Evolutionary conservation across 1,284 basidiomycete species (phyloP), one percentile per base, ranked within the genome.

Genomic region (Malassezia cuniculi): DNA sequence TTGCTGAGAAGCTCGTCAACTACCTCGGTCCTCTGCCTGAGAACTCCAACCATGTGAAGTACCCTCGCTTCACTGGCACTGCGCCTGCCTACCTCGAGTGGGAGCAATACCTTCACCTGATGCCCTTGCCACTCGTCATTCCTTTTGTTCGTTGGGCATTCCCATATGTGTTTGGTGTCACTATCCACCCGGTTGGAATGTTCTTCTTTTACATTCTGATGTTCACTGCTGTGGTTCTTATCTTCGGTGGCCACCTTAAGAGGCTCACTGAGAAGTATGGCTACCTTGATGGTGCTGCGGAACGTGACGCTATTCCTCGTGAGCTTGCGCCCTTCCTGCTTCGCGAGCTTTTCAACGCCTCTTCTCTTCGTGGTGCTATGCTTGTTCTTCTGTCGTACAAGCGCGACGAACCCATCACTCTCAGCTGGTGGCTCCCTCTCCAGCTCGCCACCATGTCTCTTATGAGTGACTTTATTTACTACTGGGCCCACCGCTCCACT

Each of bases 401-500:
- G 34, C 49, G 44, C 3, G 21, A 47, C 18, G 42, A 44, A 19
- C 43, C 43, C 3, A 36, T 53, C 11, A 34, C 19, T 5, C 18
- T 61, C 10, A 48, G 42, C 16, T 34, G 37, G 1, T 55, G 48
- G 52, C 27, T 61, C 28, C 48, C 52, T 1, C 37, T 60, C 15
- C 51, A 60, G 35, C 19, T 59, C 3, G 54, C 51, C 9, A 27
- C 42, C 1, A 60, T 55, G 34, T 31, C 52, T 3, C 20, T 46
- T 6, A 38, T 49, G 12, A 38, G 57, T 27, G 59, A 61, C 44
- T 58, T 58, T 31, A 6, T 30, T 27, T 63, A 57, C 48, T 60
- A 57, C 47, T 47, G 46, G 44, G 59, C 57, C 41, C 60, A 63
- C 38, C 49, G 56, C 8, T 38, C 49, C 20, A 57, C 57, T 49